phyloP scores from a whole-genome alignment of 352 stramenopile genomes.

The Pythium grandisporangium region DNA sequence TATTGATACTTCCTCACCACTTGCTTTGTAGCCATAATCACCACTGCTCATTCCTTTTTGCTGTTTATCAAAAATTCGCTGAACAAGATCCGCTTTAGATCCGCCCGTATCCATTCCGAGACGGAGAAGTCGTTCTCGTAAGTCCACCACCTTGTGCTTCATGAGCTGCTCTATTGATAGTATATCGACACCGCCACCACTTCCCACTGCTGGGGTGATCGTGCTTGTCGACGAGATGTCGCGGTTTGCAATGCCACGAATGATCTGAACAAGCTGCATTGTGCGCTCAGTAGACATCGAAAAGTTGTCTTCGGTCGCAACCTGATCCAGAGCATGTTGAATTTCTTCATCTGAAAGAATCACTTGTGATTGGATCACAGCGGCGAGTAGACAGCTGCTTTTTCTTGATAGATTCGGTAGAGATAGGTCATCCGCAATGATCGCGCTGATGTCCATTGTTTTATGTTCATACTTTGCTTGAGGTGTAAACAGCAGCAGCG shows the following conservation, averaged over 20 bases:
- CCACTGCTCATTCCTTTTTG: not conserved
- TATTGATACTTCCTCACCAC: slow-evolving; percentile 14
- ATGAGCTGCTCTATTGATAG: not conserved
- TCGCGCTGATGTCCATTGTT: too few species aligned
- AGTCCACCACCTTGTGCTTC: not conserved
- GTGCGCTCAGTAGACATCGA: slow-evolving; percentile 1
- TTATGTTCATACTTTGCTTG: not conserved
- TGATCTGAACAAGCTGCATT: not conserved
- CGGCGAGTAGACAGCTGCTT: slow-evolving; percentile 6
- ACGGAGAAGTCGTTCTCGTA: not conserved
- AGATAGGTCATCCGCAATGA: slow-evolving; percentile 2
- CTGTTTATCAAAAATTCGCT: not conserved
- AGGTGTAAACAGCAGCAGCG: slow-evolving; percentile 4
- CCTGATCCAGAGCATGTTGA: slow-evolving; percentile 7
- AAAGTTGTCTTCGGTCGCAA: slow-evolving; percentile 11
- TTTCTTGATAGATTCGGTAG: not conserved
- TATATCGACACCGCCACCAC: too few species aligned
- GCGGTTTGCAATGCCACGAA: too few species aligned
- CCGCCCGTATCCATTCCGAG: not conserved
- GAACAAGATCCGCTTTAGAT: not conserved
- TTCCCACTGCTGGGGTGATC: too few species aligned
- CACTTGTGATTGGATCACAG: not conserved
- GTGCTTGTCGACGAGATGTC: too few species aligned
- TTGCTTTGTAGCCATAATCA: too few species aligned
- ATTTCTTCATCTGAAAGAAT: slow-evolving; percentile 7